Base-by-base conservation (phyloP, 352 stramenopile species). In the Achlya hypogyna region DNA sequence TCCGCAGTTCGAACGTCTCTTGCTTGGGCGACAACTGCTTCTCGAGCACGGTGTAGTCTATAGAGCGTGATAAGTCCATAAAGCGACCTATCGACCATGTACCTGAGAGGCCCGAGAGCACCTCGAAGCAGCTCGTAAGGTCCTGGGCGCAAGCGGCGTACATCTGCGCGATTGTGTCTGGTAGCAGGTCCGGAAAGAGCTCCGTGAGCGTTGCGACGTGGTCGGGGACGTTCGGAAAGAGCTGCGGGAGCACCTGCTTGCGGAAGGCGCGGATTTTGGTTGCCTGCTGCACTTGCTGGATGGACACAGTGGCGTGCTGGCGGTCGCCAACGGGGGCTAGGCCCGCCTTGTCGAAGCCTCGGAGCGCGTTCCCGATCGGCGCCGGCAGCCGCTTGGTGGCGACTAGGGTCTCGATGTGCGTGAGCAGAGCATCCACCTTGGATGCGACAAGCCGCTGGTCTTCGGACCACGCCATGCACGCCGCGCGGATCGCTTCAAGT, bases 201-300 rank as follows among this genome's bases (percentile, higher is more conserved):
- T 67, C 60, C 4, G 34, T 38, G n/a, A 67, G 51, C 10, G 51
- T 49, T 12, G 29, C 20, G 8, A 49, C 28, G 38, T 58, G 25
- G 38, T 67, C 51, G 22, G 60, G 60, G 12, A 51, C 20, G 10
- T 56, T 38, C 1, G 60, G 47, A 27, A 32, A 32, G 12, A 67
- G 23, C 35, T 60, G 60, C 4, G n/a, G 27, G 12, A 67, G 42
- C 23, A 67, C 60, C 12, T 54, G 40, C 23, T 67, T 67, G 2
- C 60, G 60, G 51, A 67, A 67, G 20, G 60, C 60, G 14, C 60
- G 45, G 34, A 67, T 67, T 28, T 67, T 67, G 10, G 51, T 67
- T 22, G 60, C 60, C 51, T 60, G 60, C 29, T 56, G 28, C 14
- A 67, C 60, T 22, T 67, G 60, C 23, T 67, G 43, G 27, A 60